These are phyloP conservation scores for Erysimum cheiranthoides DNA, from an alignment of 345 rosid species.

Conservation along the genomic window DNA sequence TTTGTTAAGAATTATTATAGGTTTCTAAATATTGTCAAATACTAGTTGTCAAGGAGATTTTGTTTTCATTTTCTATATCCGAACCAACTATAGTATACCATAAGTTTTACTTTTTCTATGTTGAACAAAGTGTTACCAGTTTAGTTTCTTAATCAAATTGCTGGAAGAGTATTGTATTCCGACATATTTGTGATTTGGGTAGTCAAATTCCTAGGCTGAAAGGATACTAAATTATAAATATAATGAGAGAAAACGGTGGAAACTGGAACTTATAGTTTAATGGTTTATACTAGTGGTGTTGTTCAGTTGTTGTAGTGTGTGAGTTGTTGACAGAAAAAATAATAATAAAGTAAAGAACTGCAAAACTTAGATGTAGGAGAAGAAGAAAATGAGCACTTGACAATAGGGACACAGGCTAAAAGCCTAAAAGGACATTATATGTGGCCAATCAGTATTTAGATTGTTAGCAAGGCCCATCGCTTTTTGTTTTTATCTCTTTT, in stretches of 20 bases:
- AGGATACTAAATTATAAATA: no score
- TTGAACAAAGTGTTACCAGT: not conserved
- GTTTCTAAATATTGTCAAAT: not conserved
- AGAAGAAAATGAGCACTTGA: not conserved
- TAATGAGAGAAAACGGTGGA: no score
- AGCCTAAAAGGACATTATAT: not conserved
- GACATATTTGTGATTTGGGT: no score
- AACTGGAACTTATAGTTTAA: no score
- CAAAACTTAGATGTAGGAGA: not conserved
- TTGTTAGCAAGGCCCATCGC: not conserved
- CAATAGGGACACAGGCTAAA: not conserved
- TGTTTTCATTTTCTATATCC: not conserved
- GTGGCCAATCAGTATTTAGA: not conserved
- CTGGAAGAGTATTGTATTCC: no score
- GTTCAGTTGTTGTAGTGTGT: no score
- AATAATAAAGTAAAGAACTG: not conserved
- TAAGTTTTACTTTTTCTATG: not conserved
- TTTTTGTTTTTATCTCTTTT: not conserved
- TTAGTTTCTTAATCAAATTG: not conserved
- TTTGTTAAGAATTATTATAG: slow-evolving; percentile 13
- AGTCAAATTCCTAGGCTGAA: no score
- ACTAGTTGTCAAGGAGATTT: not conserved
- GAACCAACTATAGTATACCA: not conserved
- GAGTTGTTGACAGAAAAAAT: no score
- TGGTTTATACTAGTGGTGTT: no score